These are phyloP conservation scores for Botrytis byssoidea DNA, from an alignment of 2,329 filamentous ascomycete species.

Conservation along the genomic window DNA sequence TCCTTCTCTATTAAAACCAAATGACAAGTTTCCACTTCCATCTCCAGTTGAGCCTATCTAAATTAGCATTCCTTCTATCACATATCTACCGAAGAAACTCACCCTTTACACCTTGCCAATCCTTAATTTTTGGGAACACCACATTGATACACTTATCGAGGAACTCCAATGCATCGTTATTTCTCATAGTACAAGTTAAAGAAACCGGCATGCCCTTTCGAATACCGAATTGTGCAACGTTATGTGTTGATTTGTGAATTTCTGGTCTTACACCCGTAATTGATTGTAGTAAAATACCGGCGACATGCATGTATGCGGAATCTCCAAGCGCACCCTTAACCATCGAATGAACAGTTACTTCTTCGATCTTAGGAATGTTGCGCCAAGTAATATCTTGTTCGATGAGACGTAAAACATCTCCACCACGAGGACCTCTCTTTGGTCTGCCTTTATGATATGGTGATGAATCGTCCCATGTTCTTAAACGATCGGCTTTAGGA, in stretches of 20 bases:
- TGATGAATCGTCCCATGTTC: slow-evolving; percentile 84
- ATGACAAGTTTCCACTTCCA: slow-evolving; percentile 79
- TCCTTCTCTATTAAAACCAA: slow-evolving; percentile 73
- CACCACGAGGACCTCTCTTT: slow-evolving; percentile 78
- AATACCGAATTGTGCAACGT: slow-evolving; percentile 74
- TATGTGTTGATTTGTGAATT: slow-evolving; percentile 67
- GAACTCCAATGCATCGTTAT: slow-evolving; percentile 85
- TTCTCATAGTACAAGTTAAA: slow-evolving; percentile 73
- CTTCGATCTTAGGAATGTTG: slow-evolving; percentile 79
- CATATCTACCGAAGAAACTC: not conserved
- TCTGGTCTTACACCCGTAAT: slow-evolving; percentile 75
- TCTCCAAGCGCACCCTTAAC: slow-evolving; percentile 67
- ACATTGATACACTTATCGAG: slow-evolving; percentile 86
- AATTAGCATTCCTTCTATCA: slow-evolving; percentile 32
- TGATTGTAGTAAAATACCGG: slow-evolving; percentile 78
- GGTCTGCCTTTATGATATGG: slow-evolving; percentile 94
- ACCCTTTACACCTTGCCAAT: slow-evolving; percentile 80
- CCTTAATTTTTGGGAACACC: slow-evolving; percentile 92
- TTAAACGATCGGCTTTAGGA: slow-evolving; percentile 64
- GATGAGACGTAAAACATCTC: slow-evolving; percentile 66
- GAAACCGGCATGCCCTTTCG: slow-evolving; percentile 68
- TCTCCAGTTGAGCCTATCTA: slow-evolving; percentile 60
- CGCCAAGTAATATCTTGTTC: slow-evolving; percentile 75
- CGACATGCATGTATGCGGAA: slow-evolving; percentile 74
- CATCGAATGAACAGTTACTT: slow-evolving; percentile 77